phyloP scores from a whole-genome alignment of 768 basidiomycete species.

The Lactarius psammicola region DNA sequence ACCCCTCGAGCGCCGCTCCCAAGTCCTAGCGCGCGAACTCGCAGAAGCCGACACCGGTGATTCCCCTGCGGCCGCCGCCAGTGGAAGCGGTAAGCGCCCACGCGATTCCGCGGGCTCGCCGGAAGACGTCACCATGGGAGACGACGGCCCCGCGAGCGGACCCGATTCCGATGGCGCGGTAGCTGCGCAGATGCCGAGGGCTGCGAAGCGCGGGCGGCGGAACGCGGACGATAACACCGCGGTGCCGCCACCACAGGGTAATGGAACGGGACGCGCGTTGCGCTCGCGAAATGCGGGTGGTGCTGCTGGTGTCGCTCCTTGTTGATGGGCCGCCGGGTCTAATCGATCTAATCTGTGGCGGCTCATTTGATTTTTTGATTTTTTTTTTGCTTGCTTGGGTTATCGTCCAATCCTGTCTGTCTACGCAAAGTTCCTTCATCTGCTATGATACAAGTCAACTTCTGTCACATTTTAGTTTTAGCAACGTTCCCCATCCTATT shows the following conservation, averaged over 20 bases:
- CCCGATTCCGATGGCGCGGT: background rate
- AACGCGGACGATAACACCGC: background rate
- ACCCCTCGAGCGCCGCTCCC: slow-evolving; percentile 26
- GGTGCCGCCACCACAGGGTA: background rate
- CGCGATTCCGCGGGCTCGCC: background rate
- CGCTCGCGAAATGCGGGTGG: slow-evolving; percentile 10
- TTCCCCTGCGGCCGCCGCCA: background rate
- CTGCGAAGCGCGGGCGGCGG: slow-evolving; percentile 14
- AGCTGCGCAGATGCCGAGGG: background rate
- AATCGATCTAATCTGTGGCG: no score
- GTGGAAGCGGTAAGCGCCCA: background rate
- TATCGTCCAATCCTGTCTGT: background rate
- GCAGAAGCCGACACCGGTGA: slow-evolving; percentile 10
- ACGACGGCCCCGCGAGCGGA: background rate
- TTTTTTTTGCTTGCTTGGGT: background rate
- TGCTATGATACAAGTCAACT: background rate
- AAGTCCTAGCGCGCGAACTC: slow-evolving; percentile 25
- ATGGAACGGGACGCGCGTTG: slow-evolving; percentile 8
- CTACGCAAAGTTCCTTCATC: background rate
- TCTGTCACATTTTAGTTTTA: background rate
- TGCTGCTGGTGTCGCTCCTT: background rate
- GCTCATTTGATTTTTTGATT: background rate
- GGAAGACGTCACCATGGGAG: slow-evolving; percentile 17
- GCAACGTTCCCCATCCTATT: background rate
- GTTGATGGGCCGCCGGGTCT: background rate